These are phyloP conservation scores for Dryas integrifolia DNA, from an alignment of 331 rosid species.

Conservation along the genomic window DNA sequence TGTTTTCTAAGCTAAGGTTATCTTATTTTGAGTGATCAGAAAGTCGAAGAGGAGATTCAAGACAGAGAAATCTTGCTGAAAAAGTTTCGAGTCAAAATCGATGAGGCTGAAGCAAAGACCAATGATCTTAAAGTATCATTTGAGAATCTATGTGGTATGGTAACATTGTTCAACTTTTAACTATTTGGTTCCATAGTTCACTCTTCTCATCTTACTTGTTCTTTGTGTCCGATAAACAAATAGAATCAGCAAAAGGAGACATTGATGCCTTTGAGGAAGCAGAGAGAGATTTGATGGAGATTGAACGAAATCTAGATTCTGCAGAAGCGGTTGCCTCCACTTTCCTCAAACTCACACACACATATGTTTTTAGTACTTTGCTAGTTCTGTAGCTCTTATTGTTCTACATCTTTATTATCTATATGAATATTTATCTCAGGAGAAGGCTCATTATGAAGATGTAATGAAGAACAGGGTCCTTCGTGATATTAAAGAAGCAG, in stretches of 20 bases:
- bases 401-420: conserved; percentile 6
- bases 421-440: conserved; percentile 37
- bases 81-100: conserved; percentile 38
- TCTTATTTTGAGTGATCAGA: conserved; percentile 44
- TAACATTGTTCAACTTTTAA: conserved; percentile 22
- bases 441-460: conserved; percentile 60
- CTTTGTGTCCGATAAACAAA: conserved; percentile 20
- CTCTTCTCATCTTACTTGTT: conserved; percentile 17
- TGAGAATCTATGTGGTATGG: conserved; percentile 67
- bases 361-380: conserved; percentile 9
- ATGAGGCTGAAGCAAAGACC: conserved; percentile 54
- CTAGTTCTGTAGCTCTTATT: background rate
- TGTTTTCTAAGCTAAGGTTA: background rate
- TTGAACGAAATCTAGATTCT: conserved; percentile 48
- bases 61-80: conserved; percentile 40
- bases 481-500: conserved; percentile 55
- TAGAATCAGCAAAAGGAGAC: conserved; percentile 61
- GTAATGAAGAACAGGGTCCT: conserved; percentile 65
- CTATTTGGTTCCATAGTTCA: conserved; percentile 19
- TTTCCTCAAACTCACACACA: background rate
- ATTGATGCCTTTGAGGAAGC: conserved; percentile 61
- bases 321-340: conserved; percentile 48
- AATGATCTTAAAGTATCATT: conserved; percentile 53
- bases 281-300: conserved; percentile 53
- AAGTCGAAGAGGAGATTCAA: conserved; percentile 40